Evolutionary conservation across 371 early-diverging fungal species (phyloP), one percentile per base, ranked within the genome.

Genomic region (Mucor piriformis): DNA sequence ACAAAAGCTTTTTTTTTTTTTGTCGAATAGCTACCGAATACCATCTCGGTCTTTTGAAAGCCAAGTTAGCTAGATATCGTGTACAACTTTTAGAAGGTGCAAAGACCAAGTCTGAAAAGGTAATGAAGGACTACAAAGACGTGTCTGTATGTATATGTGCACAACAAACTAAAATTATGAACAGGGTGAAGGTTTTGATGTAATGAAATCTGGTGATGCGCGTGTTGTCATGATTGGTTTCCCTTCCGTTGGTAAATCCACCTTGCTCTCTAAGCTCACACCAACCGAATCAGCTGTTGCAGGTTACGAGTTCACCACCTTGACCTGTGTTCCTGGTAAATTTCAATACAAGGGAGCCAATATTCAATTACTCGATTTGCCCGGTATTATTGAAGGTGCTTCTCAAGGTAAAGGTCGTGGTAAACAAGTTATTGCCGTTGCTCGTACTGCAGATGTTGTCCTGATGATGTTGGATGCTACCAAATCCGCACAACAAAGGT

Each of bases 201-300:
- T 98, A 25, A 94, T 96, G 85, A 94, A 97, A 78, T 92, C 94
- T 32, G 99, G 99, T 11, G 97, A 97, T 72, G 99, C 99, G 5
- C 90, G 99, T 54, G 96, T 99, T 27, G 99, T 95, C 3, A 87
- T 99, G 82, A 95, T 99, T 69, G 99, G 81, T 54, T 99, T 99
- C 67, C 99, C 99, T 11, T 97, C 98, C 12, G 99, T 99, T 18
- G 99, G 99, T 52, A 99, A 99, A 78, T 94, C 95, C 18, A 99
- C 99, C 3, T 79, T 99, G 44, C 83, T 99, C 50, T 90, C 89
- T 66, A 97, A 95, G 74, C 72, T 97, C 27, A 99, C 99, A 15
- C 90, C 93, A 35, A 95, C 97, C 0, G 91, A 94, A 64, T 95
- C 96, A 6, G 96, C 94, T 66, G 96, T 94, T 49, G 92, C 87